Conservation (phyloP, 139 green algal species). For the Chlamydomonas eustigma region DNA sequence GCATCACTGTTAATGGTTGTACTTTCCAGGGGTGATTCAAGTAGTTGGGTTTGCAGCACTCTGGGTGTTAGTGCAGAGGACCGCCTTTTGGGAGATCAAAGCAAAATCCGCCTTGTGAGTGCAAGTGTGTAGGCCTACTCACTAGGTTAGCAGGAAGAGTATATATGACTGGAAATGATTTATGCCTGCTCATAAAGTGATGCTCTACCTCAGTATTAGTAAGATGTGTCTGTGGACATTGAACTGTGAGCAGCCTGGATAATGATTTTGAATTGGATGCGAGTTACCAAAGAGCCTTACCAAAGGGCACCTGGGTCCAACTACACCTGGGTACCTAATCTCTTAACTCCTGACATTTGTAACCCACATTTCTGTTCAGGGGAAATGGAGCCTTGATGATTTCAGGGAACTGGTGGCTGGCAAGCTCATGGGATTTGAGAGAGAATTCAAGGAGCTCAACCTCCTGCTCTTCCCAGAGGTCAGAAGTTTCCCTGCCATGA, state of each 20-base stretch:
- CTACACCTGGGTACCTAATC: not conserved
- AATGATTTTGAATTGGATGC: too few relatives aligned
- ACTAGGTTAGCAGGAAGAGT: too few relatives aligned
- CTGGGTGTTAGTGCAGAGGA: constrained; percentile 29
- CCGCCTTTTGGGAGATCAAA: constrained; percentile 20
- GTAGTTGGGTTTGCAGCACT: not conserved
- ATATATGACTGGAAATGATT: too few relatives aligned
- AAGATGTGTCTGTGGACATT: too few relatives aligned
- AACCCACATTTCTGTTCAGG: too few relatives aligned
- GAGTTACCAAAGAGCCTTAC: too few relatives aligned
- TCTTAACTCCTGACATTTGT: not conserved
- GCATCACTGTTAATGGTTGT: too few relatives aligned
- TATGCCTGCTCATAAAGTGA: too few relatives aligned
- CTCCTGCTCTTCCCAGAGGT: constrained; percentile 58
- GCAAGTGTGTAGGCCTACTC: too few relatives aligned
- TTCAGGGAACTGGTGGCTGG: constrained; percentile 45
- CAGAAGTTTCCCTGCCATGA: constrained; percentile 3
- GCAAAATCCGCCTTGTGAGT: not conserved
- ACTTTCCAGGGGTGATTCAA: not conserved
- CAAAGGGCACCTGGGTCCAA: not conserved
- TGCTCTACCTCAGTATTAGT: too few relatives aligned
- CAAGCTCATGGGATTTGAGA: constrained; percentile 63
- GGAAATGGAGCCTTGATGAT: constrained; percentile 39
- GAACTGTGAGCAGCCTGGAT: too few relatives aligned
- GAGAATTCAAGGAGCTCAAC: constrained; percentile 60